These are phyloP conservation scores for Pseudocercospora vitis DNA, from an alignment of 2,329 filamentous ascomycete genomes.

Conservation along the genomic window DNA sequence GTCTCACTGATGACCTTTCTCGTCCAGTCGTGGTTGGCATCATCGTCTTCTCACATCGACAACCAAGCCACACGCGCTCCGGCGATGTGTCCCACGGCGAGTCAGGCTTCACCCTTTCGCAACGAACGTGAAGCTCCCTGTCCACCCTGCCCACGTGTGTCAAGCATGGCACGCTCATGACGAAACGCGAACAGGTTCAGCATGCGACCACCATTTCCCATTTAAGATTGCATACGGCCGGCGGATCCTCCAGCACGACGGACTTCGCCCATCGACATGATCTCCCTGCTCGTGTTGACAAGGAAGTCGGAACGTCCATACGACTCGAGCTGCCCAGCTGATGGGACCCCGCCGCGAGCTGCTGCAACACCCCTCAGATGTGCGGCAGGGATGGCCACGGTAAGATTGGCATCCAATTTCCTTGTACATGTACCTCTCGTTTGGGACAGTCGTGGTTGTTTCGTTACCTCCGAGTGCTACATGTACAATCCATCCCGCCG, in stretches of 20 bases:
- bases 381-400: constrained; percentile 1
- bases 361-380: not conserved
- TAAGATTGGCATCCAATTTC: constrained; percentile 1
- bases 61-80: not conserved
- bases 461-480: no score
- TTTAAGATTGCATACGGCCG: not conserved
- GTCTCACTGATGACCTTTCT: no score
- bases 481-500: no score
- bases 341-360: not conserved
- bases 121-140: not conserved
- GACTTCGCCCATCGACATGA: not conserved
- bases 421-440: no score
- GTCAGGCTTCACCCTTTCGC: not conserved
- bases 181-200: not conserved
- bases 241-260: not conserved
- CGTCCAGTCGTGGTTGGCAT: no score
- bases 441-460: not conserved
- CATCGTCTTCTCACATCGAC: no score
- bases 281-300: not conserved
- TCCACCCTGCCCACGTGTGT: not conserved
- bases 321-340: not conserved
- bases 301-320: not conserved
- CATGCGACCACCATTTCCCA: not conserved
- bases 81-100: not conserved
- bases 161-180: not conserved